A percentile compares a stretch with the other conserved stretches of the same genome.
Conservation (phyloP, 2,329 filamentous ascomycete species). For the Tricladium varicosporioides region DNA sequence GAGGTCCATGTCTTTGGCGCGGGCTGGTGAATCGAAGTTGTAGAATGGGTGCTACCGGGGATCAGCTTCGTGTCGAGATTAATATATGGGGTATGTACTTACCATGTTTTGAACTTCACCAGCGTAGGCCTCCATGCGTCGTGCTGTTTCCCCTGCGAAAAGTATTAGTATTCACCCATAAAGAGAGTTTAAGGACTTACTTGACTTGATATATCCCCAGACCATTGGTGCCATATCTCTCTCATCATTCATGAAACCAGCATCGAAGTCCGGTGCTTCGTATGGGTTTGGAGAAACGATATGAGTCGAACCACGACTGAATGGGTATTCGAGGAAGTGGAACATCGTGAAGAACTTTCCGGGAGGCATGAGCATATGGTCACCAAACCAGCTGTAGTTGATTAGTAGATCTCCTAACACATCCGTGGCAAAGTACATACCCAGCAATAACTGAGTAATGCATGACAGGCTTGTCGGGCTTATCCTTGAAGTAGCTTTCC, state of each 20-base stretch:
- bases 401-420: constrained; percentile 34
- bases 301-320: constrained; percentile 59
- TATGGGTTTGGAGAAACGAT: constrained; percentile 63
- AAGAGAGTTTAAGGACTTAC: constrained; percentile 50
- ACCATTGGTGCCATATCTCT: constrained; percentile 83
- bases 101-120: constrained; percentile 47
- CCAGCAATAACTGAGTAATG: constrained; percentile 77
- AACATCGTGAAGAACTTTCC: constrained; percentile 53
- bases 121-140: constrained; percentile 52
- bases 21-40: constrained; percentile 65
- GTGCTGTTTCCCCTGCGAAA: constrained; percentile 58
- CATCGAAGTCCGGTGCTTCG: constrained; percentile 73
- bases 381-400: constrained; percentile 48
- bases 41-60: constrained; percentile 68
- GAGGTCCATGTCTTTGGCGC: constrained; percentile 71
- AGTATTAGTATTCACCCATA: constrained; percentile 43
- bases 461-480: constrained; percentile 85
- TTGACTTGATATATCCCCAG: constrained; percentile 58
- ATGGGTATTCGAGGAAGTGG: constrained; percentile 58
- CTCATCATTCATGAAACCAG: constrained; percentile 83
- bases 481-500: constrained; percentile 81
- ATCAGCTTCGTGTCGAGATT: not conserved
- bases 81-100: not conserved
- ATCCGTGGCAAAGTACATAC: constrained; percentile 34
- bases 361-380: constrained; percentile 55